Percentiles rank a stretch among this genome's conserved stretches.
Conservation (phyloP, 306 rosid species). For the Quillaja saponaria region DNA sequence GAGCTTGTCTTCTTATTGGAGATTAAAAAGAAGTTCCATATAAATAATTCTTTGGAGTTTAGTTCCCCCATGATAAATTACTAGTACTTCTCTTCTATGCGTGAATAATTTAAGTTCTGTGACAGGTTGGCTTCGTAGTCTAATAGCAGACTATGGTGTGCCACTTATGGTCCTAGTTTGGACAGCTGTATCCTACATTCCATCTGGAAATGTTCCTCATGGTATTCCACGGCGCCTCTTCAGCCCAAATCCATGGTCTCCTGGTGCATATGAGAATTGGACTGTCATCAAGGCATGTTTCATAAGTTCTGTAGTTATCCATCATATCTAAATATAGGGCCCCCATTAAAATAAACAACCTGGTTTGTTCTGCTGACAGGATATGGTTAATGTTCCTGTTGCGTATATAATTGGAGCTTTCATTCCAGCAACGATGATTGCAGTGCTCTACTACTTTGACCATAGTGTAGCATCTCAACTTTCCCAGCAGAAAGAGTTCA, state of each 20-base stretch:
- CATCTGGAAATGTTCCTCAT: slow-evolving; percentile 65
- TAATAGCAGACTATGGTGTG: slow-evolving; percentile 94
- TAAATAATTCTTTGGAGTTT: background rate
- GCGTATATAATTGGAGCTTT: slow-evolving; percentile 87
- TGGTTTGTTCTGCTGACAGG: slow-evolving; percentile 46
- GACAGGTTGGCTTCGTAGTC: slow-evolving; percentile 85
- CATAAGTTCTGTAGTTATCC: slow-evolving; percentile 7
- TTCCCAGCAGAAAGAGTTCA: slow-evolving; percentile 93
- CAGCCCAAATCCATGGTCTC: slow-evolving; percentile 99
- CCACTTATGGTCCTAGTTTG: slow-evolving; percentile 94
- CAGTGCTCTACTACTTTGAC: slow-evolving; percentile 94
- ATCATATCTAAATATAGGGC: slow-evolving; percentile 4
- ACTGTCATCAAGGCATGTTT: slow-evolving; percentile 79
- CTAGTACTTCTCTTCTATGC: background rate
- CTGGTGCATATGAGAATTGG: slow-evolving; percentile 97
- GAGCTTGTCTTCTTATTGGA: slow-evolving; percentile 16
- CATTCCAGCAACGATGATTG: slow-evolving; percentile 97
- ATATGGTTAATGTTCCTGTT: slow-evolving; percentile 85
- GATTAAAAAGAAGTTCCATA: slow-evolving; percentile 1
- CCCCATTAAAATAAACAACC: background rate
- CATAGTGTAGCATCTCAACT: slow-evolving; percentile 99
- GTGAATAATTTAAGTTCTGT: background rate
- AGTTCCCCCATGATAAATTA: background rate
- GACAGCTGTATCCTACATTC: slow-evolving; percentile 88
- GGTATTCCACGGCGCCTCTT: slow-evolving; percentile 92